phyloP scores from a whole-genome alignment of 139 green algal genomes.

The Spirogloea muscicola region DNA sequence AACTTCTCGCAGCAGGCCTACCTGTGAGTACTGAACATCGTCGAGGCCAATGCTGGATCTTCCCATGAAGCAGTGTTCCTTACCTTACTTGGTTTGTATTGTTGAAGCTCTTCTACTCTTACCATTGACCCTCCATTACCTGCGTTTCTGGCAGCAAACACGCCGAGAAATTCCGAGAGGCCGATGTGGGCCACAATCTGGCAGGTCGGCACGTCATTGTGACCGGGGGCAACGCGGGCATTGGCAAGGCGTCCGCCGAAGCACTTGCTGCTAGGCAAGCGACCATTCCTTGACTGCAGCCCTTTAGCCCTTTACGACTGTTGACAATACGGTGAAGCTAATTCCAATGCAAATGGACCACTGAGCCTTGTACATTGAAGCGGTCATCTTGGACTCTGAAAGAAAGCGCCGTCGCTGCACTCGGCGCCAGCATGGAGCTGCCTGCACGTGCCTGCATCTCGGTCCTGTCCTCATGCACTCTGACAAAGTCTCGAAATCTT shows the following conservation, averaged over 20 bases:
- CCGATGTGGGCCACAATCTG: conserved; percentile 3
- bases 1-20: conserved; percentile 7
- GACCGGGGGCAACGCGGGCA: conserved; percentile 46
- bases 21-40: neutral
- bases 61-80: neutral
- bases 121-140: neutral
- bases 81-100: neutral
- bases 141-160: conserved; percentile 6
- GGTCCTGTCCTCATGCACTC: no score
- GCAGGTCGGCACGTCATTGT: conserved; percentile 20
- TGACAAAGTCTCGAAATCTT: neutral
- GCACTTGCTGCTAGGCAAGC: conserved; percentile 21
- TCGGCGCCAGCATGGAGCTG: no score
- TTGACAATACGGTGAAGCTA: no score
- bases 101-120: neutral
- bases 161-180: neutral
- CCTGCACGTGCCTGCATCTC: no score
- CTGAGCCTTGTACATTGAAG: no score
- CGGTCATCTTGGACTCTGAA: no score
- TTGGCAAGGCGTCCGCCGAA: conserved; percentile 16
- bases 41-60: neutral
- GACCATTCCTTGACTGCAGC: neutral
- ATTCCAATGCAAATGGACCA: no score
- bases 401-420: no score
- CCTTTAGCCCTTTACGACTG: no score